Percentiles rank a stretch among this genome's conserved stretches.
These are phyloP conservation scores for Mucor irregularis DNA, from an alignment of 371 early-diverging fungal species.

Conservation along the genomic window DNA sequence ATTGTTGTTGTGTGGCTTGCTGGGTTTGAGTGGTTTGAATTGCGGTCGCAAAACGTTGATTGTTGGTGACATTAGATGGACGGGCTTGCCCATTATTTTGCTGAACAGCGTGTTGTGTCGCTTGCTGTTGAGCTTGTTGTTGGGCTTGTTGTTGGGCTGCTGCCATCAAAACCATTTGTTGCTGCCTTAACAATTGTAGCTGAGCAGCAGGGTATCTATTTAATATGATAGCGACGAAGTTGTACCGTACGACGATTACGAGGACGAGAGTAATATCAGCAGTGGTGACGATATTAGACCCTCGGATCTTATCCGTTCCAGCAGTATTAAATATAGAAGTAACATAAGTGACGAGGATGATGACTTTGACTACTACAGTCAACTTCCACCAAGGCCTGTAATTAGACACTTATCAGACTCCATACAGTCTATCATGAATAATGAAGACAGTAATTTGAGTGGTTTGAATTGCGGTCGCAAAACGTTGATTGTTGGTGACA, in stretches of 20 bases:
- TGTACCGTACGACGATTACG: constrained; percentile 19
- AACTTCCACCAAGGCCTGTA: constrained; percentile 11
- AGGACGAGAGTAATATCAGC: constrained; percentile 7
- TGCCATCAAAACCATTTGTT: constrained; percentile 46
- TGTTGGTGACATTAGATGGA: constrained; percentile 25
- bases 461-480: constrained; percentile 22
- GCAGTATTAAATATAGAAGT: neutral
- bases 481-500: constrained; percentile 29
- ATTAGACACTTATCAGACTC: neutral
- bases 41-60: constrained; percentile 31
- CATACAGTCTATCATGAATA: too few relatives aligned
- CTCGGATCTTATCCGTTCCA: constrained; percentile 12
- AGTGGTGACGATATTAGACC: constrained; percentile 17
- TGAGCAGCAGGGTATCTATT: constrained; percentile 53
- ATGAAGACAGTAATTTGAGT: too few relatives aligned
- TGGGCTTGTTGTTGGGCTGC: constrained; percentile 28
- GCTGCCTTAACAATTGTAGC: constrained; percentile 49
- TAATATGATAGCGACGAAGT: constrained; percentile 23
- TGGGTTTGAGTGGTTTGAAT: constrained; percentile 1
- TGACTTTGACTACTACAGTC: neutral
- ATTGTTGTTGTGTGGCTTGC: constrained; percentile 8
- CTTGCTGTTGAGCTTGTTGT: constrained; percentile 14
- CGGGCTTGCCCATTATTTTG: constrained; percentile 13
- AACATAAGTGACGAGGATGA: neutral
- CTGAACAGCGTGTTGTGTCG: constrained; percentile 14